Evolutionary conservation across 2,329 filamentous ascomycete species (phyloP), one percentile per base, ranked within the genome.

Genomic region (Dactylonectria macrodidyma): DNA sequence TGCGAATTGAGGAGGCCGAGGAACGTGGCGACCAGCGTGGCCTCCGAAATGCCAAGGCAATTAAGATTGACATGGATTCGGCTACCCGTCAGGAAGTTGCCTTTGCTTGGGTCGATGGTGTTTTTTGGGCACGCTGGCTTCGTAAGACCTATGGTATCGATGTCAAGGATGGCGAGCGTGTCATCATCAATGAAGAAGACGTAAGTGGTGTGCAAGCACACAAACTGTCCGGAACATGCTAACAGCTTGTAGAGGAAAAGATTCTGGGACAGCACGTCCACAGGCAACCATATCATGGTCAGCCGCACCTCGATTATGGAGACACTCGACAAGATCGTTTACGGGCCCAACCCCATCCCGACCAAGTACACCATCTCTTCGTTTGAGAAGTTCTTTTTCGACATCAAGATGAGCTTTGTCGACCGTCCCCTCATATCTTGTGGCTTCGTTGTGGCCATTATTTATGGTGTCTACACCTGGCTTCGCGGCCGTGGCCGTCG

Each of bases 51-150:
- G 97, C 96, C 41, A 99, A 99, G 86, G 92, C 90, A 71, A 97
- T 97, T 77, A 91, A 91, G 36, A 95, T 99, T 79, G 93, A 95
- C 75, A 97, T 98, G 90, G 92, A 95, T 75, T 92, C 93, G 78
- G 89, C 94, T 59, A 91, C 95, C 78, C 92, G 92, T 74, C 97
- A 95, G 80, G 93, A 97, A 78, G 95, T 98, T 48, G 90, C 90
- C 9, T 99, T 99, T 81, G 96, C 96, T 12, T 99, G 96, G 96
- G 94, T 98, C 12, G 96, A 99, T 79, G 95, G 95, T 58, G 89
- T 94, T 8, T 98, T 98, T 81, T 99, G 96, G 96, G 95, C 98
- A 81, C 90, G 95, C 69, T 99, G 96, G 96, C 90, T 99, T 71
- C 89, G 92, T 73, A 95, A 92, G n/a, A 98, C 95, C 0, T 99